These are phyloP conservation scores for Trichoderma asperellum DNA, from an alignment of 2,329 filamentous ascomycete genomes.

Conservation along the genomic window DNA sequence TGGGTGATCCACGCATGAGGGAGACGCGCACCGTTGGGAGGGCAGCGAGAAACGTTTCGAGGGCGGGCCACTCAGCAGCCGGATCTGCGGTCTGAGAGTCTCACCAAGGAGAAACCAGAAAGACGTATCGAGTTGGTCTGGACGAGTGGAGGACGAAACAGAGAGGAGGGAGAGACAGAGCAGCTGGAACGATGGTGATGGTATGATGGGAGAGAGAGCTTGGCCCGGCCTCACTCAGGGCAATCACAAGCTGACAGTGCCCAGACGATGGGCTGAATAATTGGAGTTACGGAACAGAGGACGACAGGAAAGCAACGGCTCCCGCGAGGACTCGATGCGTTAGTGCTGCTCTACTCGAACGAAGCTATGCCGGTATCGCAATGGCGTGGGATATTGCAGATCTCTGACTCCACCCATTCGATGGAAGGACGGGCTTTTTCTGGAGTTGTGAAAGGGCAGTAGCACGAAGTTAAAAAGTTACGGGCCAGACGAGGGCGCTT, in stretches of 20 bases:
- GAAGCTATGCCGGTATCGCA: slow-evolving; percentile 30
- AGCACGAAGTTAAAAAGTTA: slow-evolving; percentile 1
- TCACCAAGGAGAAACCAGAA: neutral
- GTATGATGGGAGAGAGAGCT: neutral
- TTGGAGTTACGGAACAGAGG: slow-evolving; percentile 11
- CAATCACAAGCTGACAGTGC: slow-evolving; percentile 9
- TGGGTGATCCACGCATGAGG: slow-evolving; percentile 23
- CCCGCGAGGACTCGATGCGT: slow-evolving; percentile 14
- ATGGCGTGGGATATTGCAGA: slow-evolving; percentile 28
- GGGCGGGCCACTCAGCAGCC: neutral
- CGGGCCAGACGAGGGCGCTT: neutral
- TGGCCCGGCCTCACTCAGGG: neutral
- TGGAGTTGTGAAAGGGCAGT: slow-evolving; percentile 19
- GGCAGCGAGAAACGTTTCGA: neutral
- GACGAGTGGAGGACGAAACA: neutral
- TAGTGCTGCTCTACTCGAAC: slow-evolving; percentile 26
- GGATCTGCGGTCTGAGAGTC: neutral
- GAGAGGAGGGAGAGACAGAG: neutral
- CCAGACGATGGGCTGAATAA: slow-evolving; percentile 18
- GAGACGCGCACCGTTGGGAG: slow-evolving; percentile 1
- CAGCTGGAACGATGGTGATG: neutral
- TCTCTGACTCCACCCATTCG: slow-evolving; percentile 27
- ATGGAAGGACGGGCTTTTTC: slow-evolving; percentile 16
- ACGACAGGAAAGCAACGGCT: slow-evolving; percentile 24
- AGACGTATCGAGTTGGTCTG: neutral